These are phyloP conservation scores for Malus fusca DNA, from an alignment of 306 rosid species.

Conservation along the genomic window DNA sequence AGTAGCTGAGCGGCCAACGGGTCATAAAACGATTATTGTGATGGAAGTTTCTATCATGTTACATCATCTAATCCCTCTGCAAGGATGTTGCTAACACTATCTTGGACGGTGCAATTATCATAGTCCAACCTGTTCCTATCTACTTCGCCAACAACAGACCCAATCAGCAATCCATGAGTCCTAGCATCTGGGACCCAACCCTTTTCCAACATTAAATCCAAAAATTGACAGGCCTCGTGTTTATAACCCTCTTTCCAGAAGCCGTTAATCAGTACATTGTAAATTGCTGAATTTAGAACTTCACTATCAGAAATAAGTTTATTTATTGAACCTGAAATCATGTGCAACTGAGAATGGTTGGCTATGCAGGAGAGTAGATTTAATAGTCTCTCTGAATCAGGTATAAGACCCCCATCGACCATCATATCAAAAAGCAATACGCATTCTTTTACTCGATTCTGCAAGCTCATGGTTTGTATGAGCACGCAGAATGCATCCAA, in stretches of 20 bases:
- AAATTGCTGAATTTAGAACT: constrained; percentile 37
- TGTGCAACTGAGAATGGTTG: constrained; percentile 39
- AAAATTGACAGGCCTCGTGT: constrained; percentile 37
- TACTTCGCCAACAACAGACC: constrained; percentile 39
- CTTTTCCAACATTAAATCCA: constrained; percentile 78
- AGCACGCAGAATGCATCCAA: constrained; percentile 58
- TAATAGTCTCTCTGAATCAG: constrained; percentile 51
- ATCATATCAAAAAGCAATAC: constrained; percentile 52
- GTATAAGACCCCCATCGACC: constrained; percentile 51
- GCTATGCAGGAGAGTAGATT: constrained; percentile 46
- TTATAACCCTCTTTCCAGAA: constrained; percentile 73
- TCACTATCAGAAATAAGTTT: constrained; percentile 28
- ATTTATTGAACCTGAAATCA: constrained; percentile 41
- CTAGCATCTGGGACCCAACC: constrained; percentile 79
- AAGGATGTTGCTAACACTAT: constrained; percentile 70
- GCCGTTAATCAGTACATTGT: constrained; percentile 55
- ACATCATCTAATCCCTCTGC: constrained; percentile 60
- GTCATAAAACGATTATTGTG: not conserved
- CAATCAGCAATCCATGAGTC: constrained; percentile 72
- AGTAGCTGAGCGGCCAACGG: not conserved
- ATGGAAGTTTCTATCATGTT: constrained; percentile 16
- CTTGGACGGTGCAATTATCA: constrained; percentile 31
- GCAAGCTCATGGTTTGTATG: constrained; percentile 45
- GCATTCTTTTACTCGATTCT: constrained; percentile 39
- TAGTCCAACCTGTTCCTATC: not conserved